Base-by-base conservation (phyloP, 2,329 filamentous ascomycete species). In the Aschersonia sp. region DNA sequence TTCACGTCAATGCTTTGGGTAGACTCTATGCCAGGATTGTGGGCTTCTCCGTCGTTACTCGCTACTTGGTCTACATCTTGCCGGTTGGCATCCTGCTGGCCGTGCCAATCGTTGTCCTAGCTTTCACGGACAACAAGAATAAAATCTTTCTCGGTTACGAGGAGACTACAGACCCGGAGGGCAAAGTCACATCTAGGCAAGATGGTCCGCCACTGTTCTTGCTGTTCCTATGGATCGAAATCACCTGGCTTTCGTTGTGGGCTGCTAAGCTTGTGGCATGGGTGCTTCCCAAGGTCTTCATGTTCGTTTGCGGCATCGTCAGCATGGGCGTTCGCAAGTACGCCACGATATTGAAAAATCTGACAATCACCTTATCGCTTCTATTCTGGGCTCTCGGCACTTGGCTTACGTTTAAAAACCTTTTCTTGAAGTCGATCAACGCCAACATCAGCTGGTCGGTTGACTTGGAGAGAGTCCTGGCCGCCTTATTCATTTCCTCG, bases 261-360 rank as follows among this genome's bases (percentile, higher is more conserved):
- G 67, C 71, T 20, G 79, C 75, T 53, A 86, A 85, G 64, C 63
- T 84, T 43, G 69, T 79, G 9, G 77, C 82, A 10, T 77, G 78
- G 60, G 58, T 75, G 12, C 58, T 84, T 3, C 81, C 82, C 0
- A 63, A 67, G 40, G 53, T 77, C 47, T 85, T 85, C 63, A 80
- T 84, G 71, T 82, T 83, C 57, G 74, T 84, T 54, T 77, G 74
- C 52, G 82, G 82, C 49, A 77, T 85, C 31, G 74, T 85, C 59
- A 84, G 79, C 60, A 75, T 77, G 10, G 82, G 82, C 45, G 82
- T 81, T 4, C 72, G 80, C 51, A 86, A 86, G 61, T 85, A 86
- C 56, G 80, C 80, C 43, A 73, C 74, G 3, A 77, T 86, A 10
- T 66, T 86, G 32, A 69, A 68, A 48, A 77, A 79, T 49, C 67